Evolutionary conservation across 257 asterid species (phyloP).

Genomic region (Primulina eburnea): DNA sequence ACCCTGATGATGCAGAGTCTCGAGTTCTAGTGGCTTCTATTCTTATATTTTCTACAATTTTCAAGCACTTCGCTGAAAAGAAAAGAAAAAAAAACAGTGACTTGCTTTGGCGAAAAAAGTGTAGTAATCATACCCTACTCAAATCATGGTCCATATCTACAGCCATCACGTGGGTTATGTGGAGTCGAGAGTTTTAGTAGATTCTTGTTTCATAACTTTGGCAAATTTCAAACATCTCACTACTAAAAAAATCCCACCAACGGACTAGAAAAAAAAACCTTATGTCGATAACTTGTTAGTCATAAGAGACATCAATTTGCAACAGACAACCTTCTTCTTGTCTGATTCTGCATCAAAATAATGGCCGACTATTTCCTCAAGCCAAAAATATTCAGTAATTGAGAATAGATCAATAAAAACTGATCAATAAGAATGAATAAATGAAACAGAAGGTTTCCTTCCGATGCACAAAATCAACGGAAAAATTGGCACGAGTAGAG

Average conservation of each 20-base stretch:
- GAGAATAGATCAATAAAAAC: not conserved
- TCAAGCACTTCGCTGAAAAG: not conserved
- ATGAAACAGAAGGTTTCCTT: no score
- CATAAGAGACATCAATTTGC: constrained; percentile 13
- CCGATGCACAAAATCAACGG: no score
- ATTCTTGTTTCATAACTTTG: constrained; percentile 40
- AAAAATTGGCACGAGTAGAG: no score
- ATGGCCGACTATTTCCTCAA: constrained; percentile 29
- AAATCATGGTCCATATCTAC: constrained; percentile 48
- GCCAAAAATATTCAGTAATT: constrained; percentile 36
- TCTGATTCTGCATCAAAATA: not conserved
- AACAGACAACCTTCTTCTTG: not conserved
- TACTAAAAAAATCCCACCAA: constrained; percentile 41
- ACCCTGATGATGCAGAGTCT: not conserved
- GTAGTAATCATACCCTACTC: constrained; percentile 31
- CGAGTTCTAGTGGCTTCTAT: not conserved
- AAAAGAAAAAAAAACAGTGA: not conserved
- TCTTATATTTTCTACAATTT: not conserved
- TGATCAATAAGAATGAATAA: no score
- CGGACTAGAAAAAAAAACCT: constrained; percentile 40
- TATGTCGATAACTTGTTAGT: constrained; percentile 31
- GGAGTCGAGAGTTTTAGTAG: constrained; percentile 38
- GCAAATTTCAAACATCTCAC: constrained; percentile 42
- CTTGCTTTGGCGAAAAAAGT: not conserved
- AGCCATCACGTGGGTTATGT: constrained; percentile 48